These are phyloP conservation scores for Gymnopilus dilepis DNA, from an alignment of 768 basidiomycete species.

Conservation along the genomic window DNA sequence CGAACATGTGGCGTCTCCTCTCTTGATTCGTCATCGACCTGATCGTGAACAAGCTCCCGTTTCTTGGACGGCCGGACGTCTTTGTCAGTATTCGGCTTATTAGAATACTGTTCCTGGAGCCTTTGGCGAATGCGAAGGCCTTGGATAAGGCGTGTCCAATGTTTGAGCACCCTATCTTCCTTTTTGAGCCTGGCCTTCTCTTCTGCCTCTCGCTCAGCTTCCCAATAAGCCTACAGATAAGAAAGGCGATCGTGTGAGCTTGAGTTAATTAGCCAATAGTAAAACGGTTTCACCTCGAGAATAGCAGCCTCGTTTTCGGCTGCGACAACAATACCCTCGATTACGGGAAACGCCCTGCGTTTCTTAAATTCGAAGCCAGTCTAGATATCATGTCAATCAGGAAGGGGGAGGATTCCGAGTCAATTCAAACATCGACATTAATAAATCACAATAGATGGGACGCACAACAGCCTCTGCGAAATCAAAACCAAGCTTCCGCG, in stretches of 20 bases:
- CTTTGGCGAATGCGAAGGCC: slow-evolving; percentile 87
- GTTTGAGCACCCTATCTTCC: slow-evolving; percentile 81
- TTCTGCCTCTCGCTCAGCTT: slow-evolving; percentile 76
- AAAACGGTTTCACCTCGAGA: slow-evolving; percentile 62
- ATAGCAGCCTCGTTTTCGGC: slow-evolving; percentile 75
- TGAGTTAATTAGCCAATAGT: slow-evolving; percentile 1
- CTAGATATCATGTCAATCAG: slow-evolving; percentile 44
- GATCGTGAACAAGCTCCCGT: slow-evolving; percentile 12
- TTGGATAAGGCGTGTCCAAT: slow-evolving; percentile 87
- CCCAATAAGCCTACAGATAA: slow-evolving; percentile 76
- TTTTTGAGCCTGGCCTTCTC: slow-evolving; percentile 78
- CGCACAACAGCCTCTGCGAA: slow-evolving; percentile 95
- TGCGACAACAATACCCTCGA: slow-evolving; percentile 88
- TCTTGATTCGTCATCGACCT: slow-evolving; percentile 19
- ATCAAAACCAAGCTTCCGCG: slow-evolving; percentile 84
- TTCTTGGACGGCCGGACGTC: slow-evolving; percentile 4
- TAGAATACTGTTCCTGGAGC: slow-evolving; percentile 78
- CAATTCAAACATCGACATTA: background rate
- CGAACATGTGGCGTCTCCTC: slow-evolving; percentile 24
- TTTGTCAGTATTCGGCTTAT: slow-evolving; percentile 29
- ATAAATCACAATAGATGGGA: slow-evolving; percentile 23
- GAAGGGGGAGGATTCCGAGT: slow-evolving; percentile 2
- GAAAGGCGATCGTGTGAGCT: slow-evolving; percentile 10
- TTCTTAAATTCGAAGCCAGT: slow-evolving; percentile 97
- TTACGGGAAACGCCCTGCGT: slow-evolving; percentile 82